Evolutionary conservation across 139 green algal genomes (phyloP).

Genomic region (Penium margaritaceum): DNA sequence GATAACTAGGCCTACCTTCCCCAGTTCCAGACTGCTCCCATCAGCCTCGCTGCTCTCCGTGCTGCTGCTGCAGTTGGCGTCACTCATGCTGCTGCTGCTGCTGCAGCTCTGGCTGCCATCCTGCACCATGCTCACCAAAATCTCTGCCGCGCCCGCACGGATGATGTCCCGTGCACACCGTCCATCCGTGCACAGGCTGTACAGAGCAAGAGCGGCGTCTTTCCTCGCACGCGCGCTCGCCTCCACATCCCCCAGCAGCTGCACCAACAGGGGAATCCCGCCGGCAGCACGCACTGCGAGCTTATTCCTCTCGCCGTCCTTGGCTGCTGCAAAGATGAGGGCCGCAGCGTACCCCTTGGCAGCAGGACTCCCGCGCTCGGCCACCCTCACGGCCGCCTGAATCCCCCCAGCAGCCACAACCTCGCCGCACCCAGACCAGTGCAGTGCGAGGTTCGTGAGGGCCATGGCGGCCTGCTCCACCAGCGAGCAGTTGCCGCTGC

Average conservation of each 20-base stretch:
- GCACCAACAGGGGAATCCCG: constrained; percentile 9
- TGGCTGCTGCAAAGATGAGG: not conserved
- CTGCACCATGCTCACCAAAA: not conserved
- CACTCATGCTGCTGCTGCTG: no score
- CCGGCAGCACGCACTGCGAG: not conserved
- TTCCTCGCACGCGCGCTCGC: constrained; percentile 4
- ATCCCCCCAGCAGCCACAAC: constrained; percentile 13
- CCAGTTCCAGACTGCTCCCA: no score
- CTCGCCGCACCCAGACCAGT: not conserved
- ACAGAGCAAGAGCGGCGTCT: constrained; percentile 27
- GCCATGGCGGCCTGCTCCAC: not conserved
- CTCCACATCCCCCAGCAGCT: not conserved
- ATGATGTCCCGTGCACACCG: not conserved
- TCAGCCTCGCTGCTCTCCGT: no score
- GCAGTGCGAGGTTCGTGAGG: not conserved
- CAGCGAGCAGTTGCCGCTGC: not conserved
- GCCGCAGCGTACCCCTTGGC: not conserved
- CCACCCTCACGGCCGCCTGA: constrained; percentile 5
- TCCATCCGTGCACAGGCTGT: constrained; percentile 15
- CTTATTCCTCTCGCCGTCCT: not conserved
- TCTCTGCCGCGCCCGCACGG: not conserved
- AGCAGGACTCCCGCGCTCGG: not conserved
- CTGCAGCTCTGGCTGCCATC: no score
- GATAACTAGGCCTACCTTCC: no score
- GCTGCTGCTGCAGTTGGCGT: no score